These are phyloP conservation scores for Daldinia vernicosa DNA, from an alignment of 495 filamentous ascomycete species.

Conservation along the genomic window DNA sequence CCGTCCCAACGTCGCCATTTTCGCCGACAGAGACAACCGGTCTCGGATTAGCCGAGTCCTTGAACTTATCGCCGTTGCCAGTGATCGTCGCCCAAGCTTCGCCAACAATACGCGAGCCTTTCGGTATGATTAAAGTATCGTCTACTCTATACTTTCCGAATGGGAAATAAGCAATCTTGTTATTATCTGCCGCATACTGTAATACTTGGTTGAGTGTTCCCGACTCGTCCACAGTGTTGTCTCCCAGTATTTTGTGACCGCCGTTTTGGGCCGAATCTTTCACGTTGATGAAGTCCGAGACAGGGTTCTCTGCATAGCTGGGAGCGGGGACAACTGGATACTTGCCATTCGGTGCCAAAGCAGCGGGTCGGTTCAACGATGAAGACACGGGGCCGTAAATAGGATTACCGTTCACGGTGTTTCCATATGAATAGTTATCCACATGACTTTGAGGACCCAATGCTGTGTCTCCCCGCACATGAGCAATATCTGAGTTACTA, in stretches of 20 bases:
- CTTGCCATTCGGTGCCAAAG: constrained; percentile 46
- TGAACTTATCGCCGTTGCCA: constrained; percentile 61
- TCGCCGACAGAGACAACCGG: constrained; percentile 68
- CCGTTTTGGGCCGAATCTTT: constrained; percentile 56
- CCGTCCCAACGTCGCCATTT: constrained; percentile 62
- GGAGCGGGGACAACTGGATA: constrained; percentile 50
- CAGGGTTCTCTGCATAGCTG: constrained; percentile 48
- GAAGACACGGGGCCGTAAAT: constrained; percentile 64
- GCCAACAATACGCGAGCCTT: constrained; percentile 62
- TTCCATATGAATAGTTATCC: constrained; percentile 53
- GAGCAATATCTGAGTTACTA: constrained; percentile 43
- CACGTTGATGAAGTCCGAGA: constrained; percentile 54
- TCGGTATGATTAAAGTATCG: constrained; percentile 60
- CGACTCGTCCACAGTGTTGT: constrained; percentile 51
- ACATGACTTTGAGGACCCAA: constrained; percentile 42
- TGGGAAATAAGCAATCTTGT: constrained; percentile 58
- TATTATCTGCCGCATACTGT: constrained; percentile 43
- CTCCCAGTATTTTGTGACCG: constrained; percentile 49
- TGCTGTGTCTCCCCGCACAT: constrained; percentile 42
- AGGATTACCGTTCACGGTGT: constrained; percentile 67
- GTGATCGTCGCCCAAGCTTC: constrained; percentile 61
- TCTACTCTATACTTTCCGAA: constrained; percentile 61
- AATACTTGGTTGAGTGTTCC: constrained; percentile 53
- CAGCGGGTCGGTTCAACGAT: constrained; percentile 37
- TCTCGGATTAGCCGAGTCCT: constrained; percentile 58